Percentiles rank a stretch among this genome's conserved stretches.
phyloP scores from a whole-genome alignment of 1,139 yeast species.

The Wickerhamiella infanticola region DNA sequence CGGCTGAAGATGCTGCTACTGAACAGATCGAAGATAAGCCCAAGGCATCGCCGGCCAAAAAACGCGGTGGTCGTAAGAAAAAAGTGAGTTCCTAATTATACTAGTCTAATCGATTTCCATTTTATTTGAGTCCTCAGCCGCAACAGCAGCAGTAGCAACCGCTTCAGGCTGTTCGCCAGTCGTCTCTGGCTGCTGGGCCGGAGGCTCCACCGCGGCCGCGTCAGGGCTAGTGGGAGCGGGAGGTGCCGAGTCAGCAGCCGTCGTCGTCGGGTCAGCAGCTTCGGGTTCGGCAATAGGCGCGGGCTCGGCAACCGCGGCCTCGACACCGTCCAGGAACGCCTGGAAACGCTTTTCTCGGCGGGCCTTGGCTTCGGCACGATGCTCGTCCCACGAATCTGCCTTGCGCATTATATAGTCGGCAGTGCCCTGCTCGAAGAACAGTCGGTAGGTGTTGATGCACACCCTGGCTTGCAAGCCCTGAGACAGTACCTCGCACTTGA shows the following conservation, averaged over 20 bases:
- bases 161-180: neutral
- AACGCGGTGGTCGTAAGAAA: neutral
- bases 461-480: slow-evolving; percentile 72
- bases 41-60: neutral
- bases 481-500: slow-evolving; percentile 27
- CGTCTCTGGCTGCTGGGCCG: slow-evolving; percentile 11
- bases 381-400: slow-evolving; percentile 2
- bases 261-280: slow-evolving; percentile 22
- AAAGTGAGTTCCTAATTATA: too few species aligned
- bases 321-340: slow-evolving; percentile 10
- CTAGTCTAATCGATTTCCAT: neutral
- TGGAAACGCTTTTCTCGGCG: slow-evolving; percentile 14
- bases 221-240: neutral
- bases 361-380: slow-evolving; percentile 7
- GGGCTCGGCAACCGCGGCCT: slow-evolving; percentile 21
- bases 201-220: slow-evolving; percentile 3
- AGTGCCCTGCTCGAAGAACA: slow-evolving; percentile 71
- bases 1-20: neutral
- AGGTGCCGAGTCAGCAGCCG: slow-evolving; percentile 10
- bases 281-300: slow-evolving; percentile 23
- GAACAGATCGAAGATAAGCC: neutral
- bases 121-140: neutral
- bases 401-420: slow-evolving; percentile 48
- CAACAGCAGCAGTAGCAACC: neutral
- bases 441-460: slow-evolving; percentile 60